A percentile compares a stretch with the other conserved stretches of the same genome.
Conservation (phyloP, 768 basidiomycete species). For the Mycena pura region DNA sequence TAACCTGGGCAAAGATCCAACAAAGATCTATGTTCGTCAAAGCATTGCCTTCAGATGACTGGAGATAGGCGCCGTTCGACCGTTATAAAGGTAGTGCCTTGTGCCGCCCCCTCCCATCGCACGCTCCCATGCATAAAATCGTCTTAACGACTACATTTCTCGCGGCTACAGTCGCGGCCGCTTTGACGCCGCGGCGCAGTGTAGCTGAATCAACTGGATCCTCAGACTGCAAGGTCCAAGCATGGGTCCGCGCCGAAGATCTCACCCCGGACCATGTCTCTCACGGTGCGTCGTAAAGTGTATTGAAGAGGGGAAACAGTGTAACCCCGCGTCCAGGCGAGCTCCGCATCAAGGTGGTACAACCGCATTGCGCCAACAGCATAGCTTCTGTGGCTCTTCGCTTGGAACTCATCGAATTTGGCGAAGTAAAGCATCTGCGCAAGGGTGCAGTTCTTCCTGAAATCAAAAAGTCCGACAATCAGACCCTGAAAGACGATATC, state of each 20-base stretch:
- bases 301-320: background rate
- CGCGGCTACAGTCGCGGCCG: too few relatives aligned
- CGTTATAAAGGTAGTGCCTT: too few relatives aligned
- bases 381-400: slow-evolving; percentile 10
- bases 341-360: slow-evolving; percentile 6
- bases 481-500: background rate
- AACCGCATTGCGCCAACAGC: background rate
- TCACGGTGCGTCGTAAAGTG: background rate
- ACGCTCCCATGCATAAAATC: too few relatives aligned
- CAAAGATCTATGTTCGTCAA: too few relatives aligned
- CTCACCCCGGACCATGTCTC: background rate
- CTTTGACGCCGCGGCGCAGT: too few relatives aligned
- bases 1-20: too few relatives aligned
- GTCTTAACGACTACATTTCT: too few relatives aligned
- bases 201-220: too few relatives aligned
- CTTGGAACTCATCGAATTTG: slow-evolving; percentile 7
- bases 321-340: background rate
- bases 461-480: slow-evolving; percentile 3
- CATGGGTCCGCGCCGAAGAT: slow-evolving; percentile 10
- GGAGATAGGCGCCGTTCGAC: too few relatives aligned
- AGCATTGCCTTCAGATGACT: too few relatives aligned
- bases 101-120: too few relatives aligned
- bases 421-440: slow-evolving; percentile 9
- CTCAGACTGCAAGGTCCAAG: background rate
- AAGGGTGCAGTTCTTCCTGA: slow-evolving; percentile 5